These are phyloP conservation scores for Chlamydomonas urium DNA, from an alignment of 139 green algal genomes.

Conservation along the genomic window DNA sequence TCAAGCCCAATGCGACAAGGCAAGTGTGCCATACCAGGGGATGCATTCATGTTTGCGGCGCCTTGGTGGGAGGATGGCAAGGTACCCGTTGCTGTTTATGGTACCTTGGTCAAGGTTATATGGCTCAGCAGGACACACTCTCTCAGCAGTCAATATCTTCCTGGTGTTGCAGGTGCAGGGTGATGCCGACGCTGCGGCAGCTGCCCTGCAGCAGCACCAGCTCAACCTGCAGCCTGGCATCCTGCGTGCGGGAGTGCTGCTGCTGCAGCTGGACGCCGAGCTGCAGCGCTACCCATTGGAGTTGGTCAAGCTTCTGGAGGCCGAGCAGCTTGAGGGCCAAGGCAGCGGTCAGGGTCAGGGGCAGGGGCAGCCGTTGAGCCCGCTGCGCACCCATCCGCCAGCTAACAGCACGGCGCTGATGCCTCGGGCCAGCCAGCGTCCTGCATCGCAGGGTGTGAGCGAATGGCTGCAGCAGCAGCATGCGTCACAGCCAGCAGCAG, in stretches of 20 bases:
- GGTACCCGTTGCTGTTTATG: not conserved
- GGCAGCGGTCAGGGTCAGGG: not conserved
- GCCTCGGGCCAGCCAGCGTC: not conserved
- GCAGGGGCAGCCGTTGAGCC: not conserved
- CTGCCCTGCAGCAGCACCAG: not conserved
- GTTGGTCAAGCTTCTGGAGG: not conserved
- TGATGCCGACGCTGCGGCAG: not conserved
- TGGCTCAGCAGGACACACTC: not conserved
- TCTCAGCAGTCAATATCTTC: not conserved
- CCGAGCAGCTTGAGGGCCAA: not conserved
- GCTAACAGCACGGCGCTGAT: slow-evolving; percentile 1
- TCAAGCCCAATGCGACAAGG: too few species aligned
- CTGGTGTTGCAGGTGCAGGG: not conserved
- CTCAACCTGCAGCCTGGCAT: not conserved
- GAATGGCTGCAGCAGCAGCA: not conserved
- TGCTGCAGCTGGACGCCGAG: not conserved
- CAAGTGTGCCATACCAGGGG: not conserved
- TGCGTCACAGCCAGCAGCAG: not conserved
- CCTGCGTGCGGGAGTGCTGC: not conserved
- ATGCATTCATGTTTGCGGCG: not conserved
- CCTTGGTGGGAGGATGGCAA: not conserved
- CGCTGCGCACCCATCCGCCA: not conserved
- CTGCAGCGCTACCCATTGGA: not conserved
- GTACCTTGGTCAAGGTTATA: not conserved
- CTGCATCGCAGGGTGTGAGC: not conserved